These are phyloP conservation scores for Syzygium aqueum DNA, from an alignment of 345 rosid genomes.

Conservation along the genomic window DNA sequence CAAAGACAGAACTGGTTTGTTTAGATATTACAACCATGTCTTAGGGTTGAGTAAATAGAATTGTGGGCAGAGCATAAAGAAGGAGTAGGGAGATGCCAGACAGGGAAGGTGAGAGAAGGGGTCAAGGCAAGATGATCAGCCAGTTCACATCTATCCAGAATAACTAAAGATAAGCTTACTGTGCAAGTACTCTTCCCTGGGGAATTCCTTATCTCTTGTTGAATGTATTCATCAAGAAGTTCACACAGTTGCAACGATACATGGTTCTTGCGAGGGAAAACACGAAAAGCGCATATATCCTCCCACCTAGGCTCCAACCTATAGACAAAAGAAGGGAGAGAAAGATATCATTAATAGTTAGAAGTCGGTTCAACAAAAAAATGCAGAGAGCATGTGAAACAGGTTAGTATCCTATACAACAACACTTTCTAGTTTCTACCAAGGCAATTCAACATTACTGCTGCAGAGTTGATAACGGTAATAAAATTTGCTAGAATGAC, in stretches of 20 bases:
- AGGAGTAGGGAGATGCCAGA: background rate
- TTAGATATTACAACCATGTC: background rate
- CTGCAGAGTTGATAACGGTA: background rate
- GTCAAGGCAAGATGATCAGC: background rate
- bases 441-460: background rate
- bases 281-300: constrained; percentile 70
- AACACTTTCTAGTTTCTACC: background rate
- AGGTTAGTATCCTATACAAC: background rate
- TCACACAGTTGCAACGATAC: constrained; percentile 71
- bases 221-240: constrained; percentile 83
- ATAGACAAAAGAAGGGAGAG: background rate
- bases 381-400: background rate
- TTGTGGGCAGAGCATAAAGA: background rate
- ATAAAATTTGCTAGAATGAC: background rate
- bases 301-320: constrained; percentile 66
- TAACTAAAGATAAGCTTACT: constrained; percentile 20
- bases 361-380: background rate
- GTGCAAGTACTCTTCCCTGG: constrained; percentile 50
- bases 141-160: background rate
- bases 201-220: constrained; percentile 79
- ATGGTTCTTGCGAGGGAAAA: constrained; percentile 77
- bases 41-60: background rate
- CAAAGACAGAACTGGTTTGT: background rate
- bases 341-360: background rate
- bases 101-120: background rate